Evolutionary conservation across 129 eudicot genomes (phyloP), one percentile per base, ranked within the genome.

Genomic region (Flaveria trinervia): DNA sequence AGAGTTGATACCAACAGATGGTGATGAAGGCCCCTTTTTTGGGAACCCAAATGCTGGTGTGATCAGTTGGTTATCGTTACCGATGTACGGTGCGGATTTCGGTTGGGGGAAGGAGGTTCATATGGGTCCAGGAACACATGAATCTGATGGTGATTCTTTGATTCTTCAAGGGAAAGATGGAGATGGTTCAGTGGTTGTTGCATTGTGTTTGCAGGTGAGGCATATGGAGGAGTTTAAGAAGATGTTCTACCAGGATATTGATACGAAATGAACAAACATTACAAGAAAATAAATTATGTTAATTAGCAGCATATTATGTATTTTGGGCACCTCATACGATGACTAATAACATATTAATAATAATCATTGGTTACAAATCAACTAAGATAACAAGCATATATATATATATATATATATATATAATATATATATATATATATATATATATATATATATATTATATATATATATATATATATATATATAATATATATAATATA

Each of bases 41-140:
- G 90, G 89, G 0, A 84, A 87, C 43, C 90, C 90, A 16, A 85
- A 85, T 71, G 25, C 86, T 5, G 81, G 75, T n/a, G 89, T 86
- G 22, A 80, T 79, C 68, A 90, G 93, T 56, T 88, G 96, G 93
- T 55, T 80, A 9, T 77, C 66, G 1, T 49, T 90, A 3, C 89
- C 89, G 3, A 41, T 82, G 1, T 77, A 69, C 28, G 91, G 85
- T 12, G 54, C 86, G 4, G 88, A 90, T 82, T 88, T 90, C 52
- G 96, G 96, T 8, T 90, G 93, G 91, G 90, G 90, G 65, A 80
- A 79, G 73, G 85, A 83, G 83, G 17, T 76, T 13, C 76, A 79
- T 75, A 72, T 76, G 85, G 76, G 83, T 28, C 87, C 85, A 43
- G 85, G 85, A 81, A 75, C 81, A 51, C 85, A 81, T 81, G 85